Evolutionary conservation across 257 asterid genomes (phyloP).

Genomic region (Nicotiana sylvestris): DNA sequence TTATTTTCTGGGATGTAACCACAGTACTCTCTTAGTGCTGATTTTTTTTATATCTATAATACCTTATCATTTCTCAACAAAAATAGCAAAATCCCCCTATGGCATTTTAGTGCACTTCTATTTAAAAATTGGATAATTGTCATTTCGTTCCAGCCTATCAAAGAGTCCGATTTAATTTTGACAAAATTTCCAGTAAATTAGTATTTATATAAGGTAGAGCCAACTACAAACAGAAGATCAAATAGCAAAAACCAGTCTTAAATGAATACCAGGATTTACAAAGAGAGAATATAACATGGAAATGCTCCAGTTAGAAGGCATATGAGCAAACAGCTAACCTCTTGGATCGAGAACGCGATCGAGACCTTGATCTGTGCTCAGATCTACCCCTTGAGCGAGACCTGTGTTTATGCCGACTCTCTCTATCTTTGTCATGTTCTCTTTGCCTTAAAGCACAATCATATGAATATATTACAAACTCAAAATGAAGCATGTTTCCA

Average conservation of each 20-base stretch:
- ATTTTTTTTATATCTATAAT: neutral
- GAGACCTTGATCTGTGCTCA: constrained; percentile 69
- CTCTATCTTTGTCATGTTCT: constrained; percentile 67
- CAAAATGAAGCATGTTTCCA: neutral
- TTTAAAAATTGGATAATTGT: neutral
- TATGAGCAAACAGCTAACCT: constrained; percentile 40
- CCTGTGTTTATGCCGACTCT: constrained; percentile 58
- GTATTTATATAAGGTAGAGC: neutral
- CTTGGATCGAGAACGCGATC: constrained; percentile 83
- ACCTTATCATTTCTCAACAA: neutral
- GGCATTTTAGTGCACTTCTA: constrained; percentile 4
- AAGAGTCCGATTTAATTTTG: neutral
- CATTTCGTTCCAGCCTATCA: neutral
- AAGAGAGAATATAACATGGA: neutral
- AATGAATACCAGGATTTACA: neutral
- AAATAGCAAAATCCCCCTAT: neutral
- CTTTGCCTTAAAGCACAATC: constrained; percentile 44
- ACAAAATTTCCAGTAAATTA: neutral
- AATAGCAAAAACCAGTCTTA: neutral
- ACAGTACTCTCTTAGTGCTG: neutral
- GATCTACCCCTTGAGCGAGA: constrained; percentile 67
- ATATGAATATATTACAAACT: neutral
- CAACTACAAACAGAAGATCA: neutral
- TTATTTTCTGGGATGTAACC: neutral
- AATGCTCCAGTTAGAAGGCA: neutral